phyloP scores from a whole-genome alignment of 495 filamentous ascomycete species.

The Daldinia loculata region DNA sequence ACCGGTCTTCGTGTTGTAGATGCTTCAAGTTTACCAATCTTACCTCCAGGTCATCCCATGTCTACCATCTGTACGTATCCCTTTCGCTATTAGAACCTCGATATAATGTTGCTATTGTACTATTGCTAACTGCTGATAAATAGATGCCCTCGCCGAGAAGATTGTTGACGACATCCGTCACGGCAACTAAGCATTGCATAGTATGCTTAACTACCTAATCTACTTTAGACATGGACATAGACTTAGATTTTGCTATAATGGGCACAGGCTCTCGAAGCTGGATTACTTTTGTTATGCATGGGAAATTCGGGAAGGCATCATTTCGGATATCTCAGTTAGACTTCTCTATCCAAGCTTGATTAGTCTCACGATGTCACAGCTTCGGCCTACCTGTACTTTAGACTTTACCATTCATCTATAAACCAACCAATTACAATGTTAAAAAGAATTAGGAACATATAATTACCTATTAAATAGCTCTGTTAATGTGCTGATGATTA shows the following conservation, averaged over 20 bases:
- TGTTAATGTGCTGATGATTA: too few relatives aligned
- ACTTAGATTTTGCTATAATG: too few relatives aligned
- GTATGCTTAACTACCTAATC: not conserved
- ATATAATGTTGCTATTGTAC: not conserved
- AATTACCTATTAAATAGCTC: too few relatives aligned
- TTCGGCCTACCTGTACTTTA: not conserved
- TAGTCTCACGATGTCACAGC: not conserved
- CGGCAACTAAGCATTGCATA: not conserved
- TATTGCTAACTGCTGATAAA: not conserved
- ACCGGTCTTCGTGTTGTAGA: conserved; percentile 60
- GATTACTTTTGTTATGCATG: not conserved
- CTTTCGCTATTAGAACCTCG: not conserved
- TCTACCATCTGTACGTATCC: conserved; percentile 41
- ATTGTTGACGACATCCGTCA: not conserved
- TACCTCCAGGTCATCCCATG: conserved; percentile 59
- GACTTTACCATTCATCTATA: not conserved
- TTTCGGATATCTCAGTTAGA: not conserved
- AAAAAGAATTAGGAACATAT: too few relatives aligned
- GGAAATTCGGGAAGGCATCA: not conserved
- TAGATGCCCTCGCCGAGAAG: not conserved
- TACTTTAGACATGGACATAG: not conserved
- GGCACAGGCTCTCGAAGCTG: not conserved
- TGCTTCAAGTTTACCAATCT: conserved; percentile 54
- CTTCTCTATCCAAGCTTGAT: not conserved
- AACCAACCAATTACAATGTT: too few relatives aligned